A percentile compares a stretch with the other conserved stretches of the same genome.
phyloP scores from a whole-genome alignment of 257 asterid species.

The Solanum ossicruentum region DNA sequence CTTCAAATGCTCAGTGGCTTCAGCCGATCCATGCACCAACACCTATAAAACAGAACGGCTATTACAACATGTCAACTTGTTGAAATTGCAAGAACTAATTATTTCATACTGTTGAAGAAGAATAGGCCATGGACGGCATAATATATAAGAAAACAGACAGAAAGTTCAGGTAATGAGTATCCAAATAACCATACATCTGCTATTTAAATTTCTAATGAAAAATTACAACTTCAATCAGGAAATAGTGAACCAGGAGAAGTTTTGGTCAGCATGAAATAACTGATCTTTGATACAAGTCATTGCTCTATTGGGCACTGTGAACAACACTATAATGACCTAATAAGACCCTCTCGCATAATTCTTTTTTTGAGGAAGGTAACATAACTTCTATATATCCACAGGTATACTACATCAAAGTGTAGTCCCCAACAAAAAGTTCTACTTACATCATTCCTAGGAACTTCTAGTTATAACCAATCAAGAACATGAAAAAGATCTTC shows the following conservation, averaged over 20 bases:
- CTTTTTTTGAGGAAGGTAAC: too few relatives aligned
- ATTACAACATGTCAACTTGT: not conserved
- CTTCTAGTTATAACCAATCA: too few relatives aligned
- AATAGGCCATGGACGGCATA: not conserved
- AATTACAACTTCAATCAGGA: not conserved
- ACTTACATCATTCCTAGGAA: too few relatives aligned
- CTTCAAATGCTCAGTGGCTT: slow-evolving; percentile 97
- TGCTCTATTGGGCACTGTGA: not conserved
- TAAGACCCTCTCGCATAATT: not conserved
- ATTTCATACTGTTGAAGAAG: not conserved
- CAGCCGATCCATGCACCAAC: slow-evolving; percentile 98
- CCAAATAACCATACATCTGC: not conserved
- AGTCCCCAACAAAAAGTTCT: too few relatives aligned
- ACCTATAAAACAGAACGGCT: slow-evolving; percentile 42
- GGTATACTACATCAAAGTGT: too few relatives aligned
- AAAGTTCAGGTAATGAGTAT: not conserved
- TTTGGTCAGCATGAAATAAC: not conserved
- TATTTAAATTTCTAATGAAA: not conserved
- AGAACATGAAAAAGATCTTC: too few relatives aligned
- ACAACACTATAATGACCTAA: not conserved
- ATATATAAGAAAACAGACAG: not conserved
- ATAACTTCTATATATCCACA: too few relatives aligned
- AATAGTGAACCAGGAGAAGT: not conserved
- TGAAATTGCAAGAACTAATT: not conserved
- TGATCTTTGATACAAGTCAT: not conserved